Evolutionary conservation across 1,284 basidiomycete genomes (phyloP), one percentile per base, ranked within the genome.

Genomic region (Mycosarcoma mackinlayi): DNA sequence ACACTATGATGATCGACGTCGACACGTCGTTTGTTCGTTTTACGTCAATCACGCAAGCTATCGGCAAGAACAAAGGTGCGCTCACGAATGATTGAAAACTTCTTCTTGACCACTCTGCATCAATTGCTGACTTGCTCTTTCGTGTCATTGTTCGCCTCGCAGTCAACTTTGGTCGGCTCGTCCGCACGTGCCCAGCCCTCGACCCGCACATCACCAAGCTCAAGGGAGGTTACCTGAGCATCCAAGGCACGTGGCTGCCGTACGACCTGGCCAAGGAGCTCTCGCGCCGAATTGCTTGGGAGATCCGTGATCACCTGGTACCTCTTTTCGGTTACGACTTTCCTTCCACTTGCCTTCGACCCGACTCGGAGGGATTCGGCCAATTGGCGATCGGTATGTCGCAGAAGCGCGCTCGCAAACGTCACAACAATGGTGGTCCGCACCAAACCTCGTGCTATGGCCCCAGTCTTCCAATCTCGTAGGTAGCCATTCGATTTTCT

Each of bases 201-300:
- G 59, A 56, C 6, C 70, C 61, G 1, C 54, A 66, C 46, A 67
- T 75, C 38, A 60, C 62, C n/a, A 73, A 72, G 48, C 57, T 75
- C 37, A 68, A 68, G 28, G 73, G 73, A 24, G 73, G 73, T 0
- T 75, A 73, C 24, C 65, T 75, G 7, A 75, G 72, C 49, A 75
- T 75, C 44, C 73, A 75, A 16, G 70, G 73, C 16, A 75, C 69
- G 2, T 75, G 73, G 73, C 58, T 75, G 1, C 65, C 73, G 1
- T 73, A 59, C 35, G 65, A 68, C 16, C 34, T 75, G 21, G 70
- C 73, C 14, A 62, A 67, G 23, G 65, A 73, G 46, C 61, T 75
- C 6, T 66, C 69, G 19, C 63, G 73, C 6, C 57, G 73, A n/a
- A 67, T 70, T 33, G 73, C 70, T 6, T 72, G 55, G 55, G 57